Percentiles rank a stretch among this genome's conserved stretches.
phyloP scores from a whole-genome alignment of 352 stramenopile species.

The Phytophthora macrochlamydospora region DNA sequence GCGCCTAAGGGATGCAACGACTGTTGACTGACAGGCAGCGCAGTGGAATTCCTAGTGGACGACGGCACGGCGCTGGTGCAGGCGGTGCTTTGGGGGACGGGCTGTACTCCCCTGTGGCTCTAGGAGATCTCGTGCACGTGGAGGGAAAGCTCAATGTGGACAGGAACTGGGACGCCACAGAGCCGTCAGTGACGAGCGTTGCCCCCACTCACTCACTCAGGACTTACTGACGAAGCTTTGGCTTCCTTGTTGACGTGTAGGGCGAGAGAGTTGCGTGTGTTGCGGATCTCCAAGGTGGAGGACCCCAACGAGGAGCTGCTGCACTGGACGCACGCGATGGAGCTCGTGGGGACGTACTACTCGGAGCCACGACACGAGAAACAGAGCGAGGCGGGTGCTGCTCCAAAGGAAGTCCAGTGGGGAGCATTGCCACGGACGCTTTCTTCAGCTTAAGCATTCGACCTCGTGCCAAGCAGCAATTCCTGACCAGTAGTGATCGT shows the following conservation, averaged over 20 bases:
- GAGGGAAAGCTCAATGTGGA: constrained; percentile 77
- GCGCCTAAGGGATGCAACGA: not conserved
- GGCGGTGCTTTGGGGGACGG: constrained; percentile 51
- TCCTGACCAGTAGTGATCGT: constrained; percentile 22
- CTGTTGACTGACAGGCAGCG: not conserved
- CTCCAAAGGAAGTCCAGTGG: constrained; percentile 27
- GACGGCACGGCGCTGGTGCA: constrained; percentile 73
- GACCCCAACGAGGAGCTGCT: constrained; percentile 83
- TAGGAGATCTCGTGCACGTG: constrained; percentile 78
- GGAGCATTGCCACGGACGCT: constrained; percentile 39
- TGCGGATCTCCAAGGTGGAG: constrained; percentile 47
- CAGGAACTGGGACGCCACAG: constrained; percentile 40
- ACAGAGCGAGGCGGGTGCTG: not conserved
- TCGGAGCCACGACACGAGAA: constrained; percentile 6
- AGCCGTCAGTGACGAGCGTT: constrained; percentile 20
- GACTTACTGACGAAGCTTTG: not conserved
- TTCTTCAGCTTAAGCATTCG: constrained; percentile 55
- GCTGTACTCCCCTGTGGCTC: constrained; percentile 7
- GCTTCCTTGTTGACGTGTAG: constrained; percentile 11
- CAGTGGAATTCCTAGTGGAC: constrained; percentile 78
- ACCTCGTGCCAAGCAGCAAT: constrained; percentile 27
- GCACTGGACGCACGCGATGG: constrained; percentile 64
- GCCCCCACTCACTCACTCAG: not conserved
- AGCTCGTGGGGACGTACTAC: constrained; percentile 55
- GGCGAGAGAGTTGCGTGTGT: constrained; percentile 60